phyloP scores from a whole-genome alignment of 2,329 filamentous ascomycete species.

The Coleophoma crateriformis region DNA sequence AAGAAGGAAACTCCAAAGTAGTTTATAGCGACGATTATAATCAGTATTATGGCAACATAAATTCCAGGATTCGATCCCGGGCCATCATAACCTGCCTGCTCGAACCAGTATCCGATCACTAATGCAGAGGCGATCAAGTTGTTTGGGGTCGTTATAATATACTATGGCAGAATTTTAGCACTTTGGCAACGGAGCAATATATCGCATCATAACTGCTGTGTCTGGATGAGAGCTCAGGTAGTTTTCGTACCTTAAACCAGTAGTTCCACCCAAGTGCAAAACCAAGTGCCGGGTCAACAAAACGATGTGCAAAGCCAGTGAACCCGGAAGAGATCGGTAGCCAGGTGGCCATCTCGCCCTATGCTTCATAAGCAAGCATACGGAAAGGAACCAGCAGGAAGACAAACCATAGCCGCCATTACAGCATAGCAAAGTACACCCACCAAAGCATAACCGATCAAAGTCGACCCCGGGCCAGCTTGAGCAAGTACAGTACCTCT shows the following conservation, averaged over 20 bases:
- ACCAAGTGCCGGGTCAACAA: conserved; percentile 74
- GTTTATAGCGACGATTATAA: conserved; percentile 60
- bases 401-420: conserved; percentile 60
- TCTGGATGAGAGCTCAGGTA: conserved; percentile 5
- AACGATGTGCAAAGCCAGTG: conserved; percentile 73
- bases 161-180: conserved; percentile 42
- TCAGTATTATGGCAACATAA: conserved; percentile 68
- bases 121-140: conserved; percentile 76
- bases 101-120: conserved; percentile 75
- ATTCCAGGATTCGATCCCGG: conserved; percentile 65
- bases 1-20: conserved; percentile 42
- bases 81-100: conserved; percentile 28
- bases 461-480: conserved; percentile 55
- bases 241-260: conserved; percentile 21
- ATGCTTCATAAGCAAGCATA: background rate
- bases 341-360: conserved; percentile 73
- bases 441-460: conserved; percentile 66
- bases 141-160: conserved; percentile 81
- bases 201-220: background rate
- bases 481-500: conserved; percentile 38
- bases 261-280: conserved; percentile 53
- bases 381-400: background rate
- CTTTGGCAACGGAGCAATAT: background rate
- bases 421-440: conserved; percentile 73
- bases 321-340: conserved; percentile 73